Evolutionary conservation across 805 yeast species (phyloP).

Genomic region (Sungouiozyma intestinalis): DNA sequence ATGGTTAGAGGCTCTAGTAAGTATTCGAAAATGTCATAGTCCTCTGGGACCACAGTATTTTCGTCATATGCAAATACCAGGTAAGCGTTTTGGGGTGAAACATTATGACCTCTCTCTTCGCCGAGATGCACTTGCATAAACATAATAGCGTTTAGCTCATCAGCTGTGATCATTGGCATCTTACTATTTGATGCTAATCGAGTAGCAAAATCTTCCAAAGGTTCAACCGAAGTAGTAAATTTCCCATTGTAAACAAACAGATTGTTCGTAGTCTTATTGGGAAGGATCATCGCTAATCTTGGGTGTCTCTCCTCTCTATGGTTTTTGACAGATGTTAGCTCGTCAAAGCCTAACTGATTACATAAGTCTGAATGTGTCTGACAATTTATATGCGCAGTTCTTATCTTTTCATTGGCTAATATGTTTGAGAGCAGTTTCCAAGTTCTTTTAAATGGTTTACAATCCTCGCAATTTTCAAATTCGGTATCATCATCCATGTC

Average conservation of each 20-base stretch:
- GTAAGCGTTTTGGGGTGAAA: constrained; percentile 26
- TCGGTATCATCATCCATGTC: constrained; percentile 27
- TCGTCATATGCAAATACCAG: constrained; percentile 46
- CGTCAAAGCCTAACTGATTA: constrained; percentile 36
- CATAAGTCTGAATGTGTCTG: constrained; percentile 41
- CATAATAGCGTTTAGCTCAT: constrained; percentile 11
- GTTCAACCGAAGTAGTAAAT: constrained; percentile 21
- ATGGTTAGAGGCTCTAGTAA: constrained; percentile 50
- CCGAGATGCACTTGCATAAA: constrained; percentile 7
- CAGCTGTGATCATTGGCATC: constrained; percentile 25
- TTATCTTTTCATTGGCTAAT: constrained; percentile 29
- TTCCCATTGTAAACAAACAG: constrained; percentile 15
- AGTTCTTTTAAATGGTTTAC: constrained; percentile 39
- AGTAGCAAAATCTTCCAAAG: constrained; percentile 35
- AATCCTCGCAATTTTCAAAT: constrained; percentile 38
- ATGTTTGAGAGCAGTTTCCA: constrained; percentile 53
- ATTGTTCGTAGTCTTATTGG: constrained; percentile 29
- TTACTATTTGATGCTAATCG: constrained; percentile 39
- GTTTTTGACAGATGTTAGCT: constrained; percentile 19
- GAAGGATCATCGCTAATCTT: constrained; percentile 41
- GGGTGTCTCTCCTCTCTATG: constrained; percentile 27
- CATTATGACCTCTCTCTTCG: constrained; percentile 13
- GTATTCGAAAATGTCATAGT: constrained; percentile 49
- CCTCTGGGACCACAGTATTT: constrained; percentile 41
- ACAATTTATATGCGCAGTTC: constrained; percentile 54